These are phyloP conservation scores for Ophiorrhiza pumila DNA, from an alignment of 257 asterid genomes.

Conservation along the genomic window DNA sequence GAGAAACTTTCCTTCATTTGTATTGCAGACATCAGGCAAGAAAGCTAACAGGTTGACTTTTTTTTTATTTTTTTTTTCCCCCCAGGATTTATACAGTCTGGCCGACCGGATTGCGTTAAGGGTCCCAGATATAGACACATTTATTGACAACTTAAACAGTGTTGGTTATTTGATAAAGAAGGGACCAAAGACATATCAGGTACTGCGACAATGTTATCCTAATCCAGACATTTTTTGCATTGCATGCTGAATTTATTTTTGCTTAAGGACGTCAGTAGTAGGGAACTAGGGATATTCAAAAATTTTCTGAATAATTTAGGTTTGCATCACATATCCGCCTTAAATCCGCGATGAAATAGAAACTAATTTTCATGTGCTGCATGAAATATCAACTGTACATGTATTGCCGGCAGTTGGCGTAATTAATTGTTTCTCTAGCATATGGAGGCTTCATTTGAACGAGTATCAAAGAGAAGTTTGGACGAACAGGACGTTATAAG, in stretches of 20 bases:
- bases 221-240: neutral
- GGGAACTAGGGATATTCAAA: no score
- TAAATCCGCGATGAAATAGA: no score
- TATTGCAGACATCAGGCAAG: neutral
- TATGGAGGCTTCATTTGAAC: neutral
- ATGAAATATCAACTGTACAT: neutral
- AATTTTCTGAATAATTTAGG: no score
- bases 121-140: slow-evolving; percentile 86
- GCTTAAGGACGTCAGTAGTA: no score
- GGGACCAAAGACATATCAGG: slow-evolving; percentile 95
- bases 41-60: slow-evolving; percentile 21
- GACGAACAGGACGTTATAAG: neutral
- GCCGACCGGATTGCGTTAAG: slow-evolving; percentile 74
- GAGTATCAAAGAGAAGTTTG: neutral
- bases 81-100: slow-evolving; percentile 88
- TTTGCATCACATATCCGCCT: no score
- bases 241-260: slow-evolving; percentile 5
- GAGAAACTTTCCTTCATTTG: slow-evolving; percentile 6
- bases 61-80: no score
- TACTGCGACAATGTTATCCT: slow-evolving; percentile 15
- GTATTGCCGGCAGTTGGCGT: neutral
- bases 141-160: slow-evolving; percentile 75
- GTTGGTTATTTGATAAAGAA: slow-evolving; percentile 88
- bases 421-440: neutral
- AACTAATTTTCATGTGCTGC: no score